Evolutionary conservation across 1,284 basidiomycete genomes (phyloP).

Genomic region (Trametes hirsuta): DNA sequence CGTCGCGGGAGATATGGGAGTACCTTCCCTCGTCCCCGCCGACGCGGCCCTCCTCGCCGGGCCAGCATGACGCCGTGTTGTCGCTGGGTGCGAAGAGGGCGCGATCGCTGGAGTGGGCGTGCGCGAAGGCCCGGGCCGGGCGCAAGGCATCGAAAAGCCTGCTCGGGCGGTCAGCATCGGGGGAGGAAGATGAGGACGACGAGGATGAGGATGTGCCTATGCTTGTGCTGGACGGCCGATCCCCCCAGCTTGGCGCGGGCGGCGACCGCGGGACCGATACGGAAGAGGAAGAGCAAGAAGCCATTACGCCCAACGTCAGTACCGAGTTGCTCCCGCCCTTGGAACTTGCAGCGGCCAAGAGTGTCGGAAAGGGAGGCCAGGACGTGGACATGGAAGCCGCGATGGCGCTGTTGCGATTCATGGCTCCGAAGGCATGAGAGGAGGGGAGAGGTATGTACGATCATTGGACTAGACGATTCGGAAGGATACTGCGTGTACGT

Average conservation of each 20-base stretch:
- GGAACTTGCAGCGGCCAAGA: conserved; percentile 5
- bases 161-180: not conserved
- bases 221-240: conserved; percentile 25
- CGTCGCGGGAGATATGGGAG: conserved; percentile 40
- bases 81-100: conserved; percentile 35
- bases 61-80: conserved; percentile 35
- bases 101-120: conserved; percentile 51
- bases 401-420: conserved; percentile 47
- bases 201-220: conserved; percentile 34
- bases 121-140: conserved; percentile 44
- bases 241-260: conserved; percentile 1
- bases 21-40: conserved; percentile 48
- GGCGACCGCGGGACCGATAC: conserved; percentile 27
- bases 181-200: conserved; percentile 15
- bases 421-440: conserved; percentile 23
- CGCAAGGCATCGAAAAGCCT: conserved; percentile 6
- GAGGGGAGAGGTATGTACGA: conserved; percentile 11
- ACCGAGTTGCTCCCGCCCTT: conserved; percentile 21
- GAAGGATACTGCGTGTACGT: conserved; percentile 10
- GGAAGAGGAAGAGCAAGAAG: conserved; percentile 33
- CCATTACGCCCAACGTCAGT: conserved; percentile 33
- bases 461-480: conserved; percentile 11
- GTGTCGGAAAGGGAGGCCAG: conserved; percentile 15
- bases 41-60: conserved; percentile 40
- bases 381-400: conserved; percentile 47